Percentiles rank a stretch among this genome's conserved stretches.
Evolutionary conservation across 768 basidiomycete genomes (phyloP).

Genomic region (Rickenella mellea): DNA sequence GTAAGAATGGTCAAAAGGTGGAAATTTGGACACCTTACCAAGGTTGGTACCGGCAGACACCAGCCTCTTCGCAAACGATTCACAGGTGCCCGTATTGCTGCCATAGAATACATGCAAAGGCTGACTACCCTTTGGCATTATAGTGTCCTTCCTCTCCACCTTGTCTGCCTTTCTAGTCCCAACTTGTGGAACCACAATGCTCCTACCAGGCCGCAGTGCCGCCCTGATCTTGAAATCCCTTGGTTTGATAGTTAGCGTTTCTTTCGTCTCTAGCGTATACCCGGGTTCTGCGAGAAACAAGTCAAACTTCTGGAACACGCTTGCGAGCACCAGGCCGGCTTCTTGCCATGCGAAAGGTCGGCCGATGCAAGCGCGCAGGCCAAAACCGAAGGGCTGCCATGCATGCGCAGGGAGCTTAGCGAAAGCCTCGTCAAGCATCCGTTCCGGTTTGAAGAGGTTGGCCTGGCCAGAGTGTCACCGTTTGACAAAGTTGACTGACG

Average conservation of each 20-base stretch:
- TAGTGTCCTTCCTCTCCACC: constrained; percentile 3
- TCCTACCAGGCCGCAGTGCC: constrained; percentile 12
- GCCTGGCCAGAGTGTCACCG: constrained; percentile 16
- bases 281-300: constrained; percentile 30
- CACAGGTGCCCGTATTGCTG: constrained; percentile 39
- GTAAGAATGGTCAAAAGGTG: not conserved
- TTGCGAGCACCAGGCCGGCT: constrained; percentile 29
- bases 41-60: constrained; percentile 26
- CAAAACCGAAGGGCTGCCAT: constrained; percentile 31
- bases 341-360: constrained; percentile 42
- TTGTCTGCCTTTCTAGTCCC: constrained; percentile 5
- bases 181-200: no score
- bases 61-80: constrained; percentile 37
- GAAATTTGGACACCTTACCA: constrained; percentile 17
- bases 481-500: no score
- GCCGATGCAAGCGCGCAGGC: constrained; percentile 21
- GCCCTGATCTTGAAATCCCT: constrained; percentile 31
- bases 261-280: constrained; percentile 35
- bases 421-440: constrained; percentile 41
- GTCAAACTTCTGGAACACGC: constrained; percentile 37
- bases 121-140: constrained; percentile 7
- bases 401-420: constrained; percentile 33
- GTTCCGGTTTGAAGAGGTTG: constrained; percentile 34
- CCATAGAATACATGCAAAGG: constrained; percentile 33
- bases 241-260: constrained; percentile 39